Evolutionary conservation across 495 filamentous ascomycete species (phyloP).

Genomic region (Chlorociboria aeruginascens): DNA sequence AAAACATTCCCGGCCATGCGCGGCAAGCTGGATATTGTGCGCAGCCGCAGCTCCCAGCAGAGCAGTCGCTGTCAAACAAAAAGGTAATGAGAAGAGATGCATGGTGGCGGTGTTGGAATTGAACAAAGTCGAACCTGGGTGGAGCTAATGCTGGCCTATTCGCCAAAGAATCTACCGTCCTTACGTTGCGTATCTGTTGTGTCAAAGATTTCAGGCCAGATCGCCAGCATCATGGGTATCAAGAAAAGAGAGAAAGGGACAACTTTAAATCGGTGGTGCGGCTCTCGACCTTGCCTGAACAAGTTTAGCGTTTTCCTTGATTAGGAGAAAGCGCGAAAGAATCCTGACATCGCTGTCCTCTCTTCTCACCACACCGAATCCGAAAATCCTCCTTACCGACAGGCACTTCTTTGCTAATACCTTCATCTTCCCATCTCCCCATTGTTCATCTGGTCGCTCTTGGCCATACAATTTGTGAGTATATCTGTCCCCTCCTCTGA

Average conservation of each 20-base stretch:
- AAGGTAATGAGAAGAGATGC: conserved; percentile 43
- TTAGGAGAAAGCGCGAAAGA: not conserved
- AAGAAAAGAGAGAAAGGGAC: not conserved
- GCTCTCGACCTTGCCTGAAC: not conserved
- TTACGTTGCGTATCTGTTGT: not conserved
- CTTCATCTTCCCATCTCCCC: conserved; percentile 1
- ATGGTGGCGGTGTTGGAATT: conserved; percentile 24
- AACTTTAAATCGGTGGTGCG: not conserved
- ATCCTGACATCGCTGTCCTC: conserved; percentile 9
- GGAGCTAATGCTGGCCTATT: not conserved
- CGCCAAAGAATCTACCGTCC: not conserved
- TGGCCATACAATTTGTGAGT: conserved; percentile 15
- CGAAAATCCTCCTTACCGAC: conserved; percentile 8
- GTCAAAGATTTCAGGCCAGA: not conserved
- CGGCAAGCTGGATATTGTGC: conserved; percentile 90
- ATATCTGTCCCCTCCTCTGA: not conserved
- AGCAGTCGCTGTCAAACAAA: conserved; percentile 49
- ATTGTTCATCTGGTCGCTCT: conserved; percentile 17
- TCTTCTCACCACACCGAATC: conserved; percentile 4
- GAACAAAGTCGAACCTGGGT: not conserved
- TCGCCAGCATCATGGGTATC: not conserved
- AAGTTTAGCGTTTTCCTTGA: not conserved
- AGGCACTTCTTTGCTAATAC: conserved; percentile 17
- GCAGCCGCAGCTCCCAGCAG: conserved; percentile 52
- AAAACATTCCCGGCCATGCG: conserved; percentile 93